Percentiles rank a stretch among this genome's conserved stretches.
Evolutionary conservation across 495 filamentous ascomycete species (phyloP).

Genomic region (Haplographium delicatum): DNA sequence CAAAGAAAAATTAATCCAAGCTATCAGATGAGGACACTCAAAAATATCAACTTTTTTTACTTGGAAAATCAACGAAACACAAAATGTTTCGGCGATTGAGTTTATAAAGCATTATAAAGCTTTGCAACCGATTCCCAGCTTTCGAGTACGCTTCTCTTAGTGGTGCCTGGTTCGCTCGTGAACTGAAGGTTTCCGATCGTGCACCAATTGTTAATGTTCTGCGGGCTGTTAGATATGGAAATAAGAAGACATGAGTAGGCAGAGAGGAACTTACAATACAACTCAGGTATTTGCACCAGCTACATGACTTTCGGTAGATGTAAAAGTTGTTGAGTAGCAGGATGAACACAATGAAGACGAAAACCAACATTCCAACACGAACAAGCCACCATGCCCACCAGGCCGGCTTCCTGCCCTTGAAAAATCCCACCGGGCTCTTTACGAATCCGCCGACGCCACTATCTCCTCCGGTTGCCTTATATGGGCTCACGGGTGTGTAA

Average conservation of each 20-base stretch:
- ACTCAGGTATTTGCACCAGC: slow-evolving; percentile 90
- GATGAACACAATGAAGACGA: slow-evolving; percentile 75
- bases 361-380: slow-evolving; percentile 70
- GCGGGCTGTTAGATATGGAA: slow-evolving; percentile 29
- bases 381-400: slow-evolving; percentile 99
- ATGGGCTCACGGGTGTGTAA: slow-evolving; percentile 55
- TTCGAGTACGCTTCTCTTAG: slow-evolving; percentile 27
- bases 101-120: neutral
- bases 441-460: slow-evolving; percentile 52
- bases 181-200: slow-evolving; percentile 51
- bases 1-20: slow-evolving; percentile 5
- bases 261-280: slow-evolving; percentile 73
- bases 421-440: slow-evolving; percentile 72
- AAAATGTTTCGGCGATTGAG: neutral
- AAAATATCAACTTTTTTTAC: too few relatives aligned
- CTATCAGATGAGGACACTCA: too few relatives aligned
- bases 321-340: slow-evolving; percentile 88
- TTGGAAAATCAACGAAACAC: neutral
- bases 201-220: slow-evolving; percentile 79
- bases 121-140: slow-evolving; percentile 20
- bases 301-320: slow-evolving; percentile 64
- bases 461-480: slow-evolving; percentile 30
- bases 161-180: slow-evolving; percentile 16
- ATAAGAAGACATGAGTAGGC: too few relatives aligned
- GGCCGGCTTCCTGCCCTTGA: slow-evolving; percentile 81